These are phyloP conservation scores for Ganoderma lingzhi DNA, from an alignment of 1,284 basidiomycete species.

Conservation along the genomic window DNA sequence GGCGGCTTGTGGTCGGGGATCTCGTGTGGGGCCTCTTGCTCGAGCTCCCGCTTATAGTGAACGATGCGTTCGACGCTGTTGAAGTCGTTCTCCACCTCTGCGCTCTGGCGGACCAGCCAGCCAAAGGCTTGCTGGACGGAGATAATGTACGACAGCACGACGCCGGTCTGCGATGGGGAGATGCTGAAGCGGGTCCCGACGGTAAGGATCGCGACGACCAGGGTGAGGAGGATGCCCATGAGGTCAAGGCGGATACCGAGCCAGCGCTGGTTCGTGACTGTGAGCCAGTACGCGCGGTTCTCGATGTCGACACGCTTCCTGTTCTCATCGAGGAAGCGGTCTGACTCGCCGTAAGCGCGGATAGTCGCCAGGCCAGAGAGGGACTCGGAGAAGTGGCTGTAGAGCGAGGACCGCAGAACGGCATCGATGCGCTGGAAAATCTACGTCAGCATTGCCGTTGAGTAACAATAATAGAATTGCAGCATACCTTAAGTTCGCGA, in stretches of 20 bases:
- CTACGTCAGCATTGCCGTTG: not conserved
- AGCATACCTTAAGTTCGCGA: conserved; percentile 77
- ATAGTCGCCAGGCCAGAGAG: conserved; percentile 81
- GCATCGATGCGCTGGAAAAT: conserved; percentile 67
- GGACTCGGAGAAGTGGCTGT: conserved; percentile 85
- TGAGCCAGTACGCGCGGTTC: conserved; percentile 91
- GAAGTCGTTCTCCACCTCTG: conserved; percentile 93
- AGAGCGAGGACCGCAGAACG: conserved; percentile 74
- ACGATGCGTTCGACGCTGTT: conserved; percentile 88
- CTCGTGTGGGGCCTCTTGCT: conserved; percentile 83
- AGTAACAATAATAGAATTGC: not conserved
- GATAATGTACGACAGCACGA: conserved; percentile 81
- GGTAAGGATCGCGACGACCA: conserved; percentile 82
- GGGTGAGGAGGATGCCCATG: conserved; percentile 80
- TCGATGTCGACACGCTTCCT: conserved; percentile 85
- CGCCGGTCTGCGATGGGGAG: conserved; percentile 81
- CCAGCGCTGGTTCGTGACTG: conserved; percentile 88
- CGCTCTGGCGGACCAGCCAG: conserved; percentile 85
- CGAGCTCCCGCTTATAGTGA: conserved; percentile 79
- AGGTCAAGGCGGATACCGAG: conserved; percentile 90
- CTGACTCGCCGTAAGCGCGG: conserved; percentile 73
- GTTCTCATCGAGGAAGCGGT: conserved; percentile 79
- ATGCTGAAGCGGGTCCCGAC: conserved; percentile 79
- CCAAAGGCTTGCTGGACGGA: conserved; percentile 80
- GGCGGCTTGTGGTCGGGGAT: conserved; percentile 65